phyloP scores from a whole-genome alignment of 257 asterid species.

The Marsdenia floribunda region DNA sequence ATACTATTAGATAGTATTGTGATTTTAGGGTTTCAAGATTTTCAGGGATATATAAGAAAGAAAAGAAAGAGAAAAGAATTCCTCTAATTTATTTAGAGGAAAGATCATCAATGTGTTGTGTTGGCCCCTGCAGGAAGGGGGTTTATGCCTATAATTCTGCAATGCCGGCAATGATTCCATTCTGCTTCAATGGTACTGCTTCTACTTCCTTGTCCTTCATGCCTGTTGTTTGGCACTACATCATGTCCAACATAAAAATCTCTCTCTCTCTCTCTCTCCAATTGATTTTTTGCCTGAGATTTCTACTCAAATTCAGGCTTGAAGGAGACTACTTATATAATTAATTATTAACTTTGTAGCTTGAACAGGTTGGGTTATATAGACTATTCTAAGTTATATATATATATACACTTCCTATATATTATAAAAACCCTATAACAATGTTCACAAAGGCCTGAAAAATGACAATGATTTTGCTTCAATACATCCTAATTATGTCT shows the following conservation, averaged over 20 bases:
- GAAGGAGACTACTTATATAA: slow-evolving; percentile 19
- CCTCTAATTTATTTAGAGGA: too few species aligned
- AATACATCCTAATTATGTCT: slow-evolving; percentile 10
- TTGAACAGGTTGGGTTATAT: background rate
- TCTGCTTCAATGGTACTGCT: background rate
- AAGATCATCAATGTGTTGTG: too few species aligned
- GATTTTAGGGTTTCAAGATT: too few species aligned
- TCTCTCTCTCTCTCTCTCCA: too few species aligned
- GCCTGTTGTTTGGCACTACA: background rate
- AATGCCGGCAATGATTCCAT: background rate
- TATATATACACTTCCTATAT: too few species aligned
- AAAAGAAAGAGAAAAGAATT: too few species aligned
- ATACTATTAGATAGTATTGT: too few species aligned
- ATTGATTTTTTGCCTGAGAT: too few species aligned
- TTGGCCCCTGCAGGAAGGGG: too few species aligned
- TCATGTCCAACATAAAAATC: slow-evolving; percentile 26
- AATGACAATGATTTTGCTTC: slow-evolving; percentile 16
- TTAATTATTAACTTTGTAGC: background rate
- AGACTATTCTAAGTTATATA: background rate
- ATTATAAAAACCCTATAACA: too few species aligned
- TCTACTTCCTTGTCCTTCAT: background rate
- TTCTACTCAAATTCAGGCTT: slow-evolving; percentile 22
- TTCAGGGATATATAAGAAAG: too few species aligned
- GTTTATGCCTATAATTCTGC: too few species aligned
- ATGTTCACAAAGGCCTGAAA: slow-evolving; percentile 19